These are phyloP conservation scores for Peterozyma xylosa DNA, from an alignment of 805 yeast genomes.

Conservation along the genomic window DNA sequence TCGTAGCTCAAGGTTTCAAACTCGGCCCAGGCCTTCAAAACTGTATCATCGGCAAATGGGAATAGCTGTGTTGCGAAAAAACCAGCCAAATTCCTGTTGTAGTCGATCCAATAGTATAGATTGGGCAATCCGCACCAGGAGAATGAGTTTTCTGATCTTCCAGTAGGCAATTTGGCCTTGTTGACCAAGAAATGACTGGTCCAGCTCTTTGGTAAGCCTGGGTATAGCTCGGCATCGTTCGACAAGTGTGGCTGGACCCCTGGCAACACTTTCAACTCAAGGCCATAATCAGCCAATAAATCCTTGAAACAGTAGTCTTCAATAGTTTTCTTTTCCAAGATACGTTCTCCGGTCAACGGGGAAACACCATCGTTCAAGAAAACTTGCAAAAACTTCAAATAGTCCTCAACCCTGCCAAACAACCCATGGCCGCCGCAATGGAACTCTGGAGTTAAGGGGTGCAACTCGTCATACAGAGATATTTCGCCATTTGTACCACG, in stretches of 20 bases:
- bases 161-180: conserved; percentile 23
- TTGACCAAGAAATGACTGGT: conserved; percentile 21
- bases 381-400: conserved; percentile 27
- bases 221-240: conserved; percentile 12
- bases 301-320: conserved; percentile 22
- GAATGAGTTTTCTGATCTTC: conserved; percentile 26
- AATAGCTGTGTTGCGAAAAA: conserved; percentile 28
- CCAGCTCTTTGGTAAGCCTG: conserved; percentile 20
- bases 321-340: conserved; percentile 24
- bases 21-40: neutral
- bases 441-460: conserved; percentile 15
- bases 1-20: neutral
- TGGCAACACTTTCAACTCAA: conserved; percentile 14
- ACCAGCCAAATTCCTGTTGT: conserved; percentile 30
- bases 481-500: conserved; percentile 14
- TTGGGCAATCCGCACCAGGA: conserved; percentile 35
- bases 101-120: conserved; percentile 33
- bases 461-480: conserved; percentile 9
- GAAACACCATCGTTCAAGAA: conserved; percentile 34
- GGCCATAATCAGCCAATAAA: conserved; percentile 23
- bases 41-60: conserved; percentile 19
- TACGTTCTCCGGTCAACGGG: conserved; percentile 19
- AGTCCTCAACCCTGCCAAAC: conserved; percentile 31
- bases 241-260: conserved; percentile 9
- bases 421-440: conserved; percentile 38